Conservation (phyloP, 139 green algal genomes). For the Tetradesmus lagerheimii region DNA sequence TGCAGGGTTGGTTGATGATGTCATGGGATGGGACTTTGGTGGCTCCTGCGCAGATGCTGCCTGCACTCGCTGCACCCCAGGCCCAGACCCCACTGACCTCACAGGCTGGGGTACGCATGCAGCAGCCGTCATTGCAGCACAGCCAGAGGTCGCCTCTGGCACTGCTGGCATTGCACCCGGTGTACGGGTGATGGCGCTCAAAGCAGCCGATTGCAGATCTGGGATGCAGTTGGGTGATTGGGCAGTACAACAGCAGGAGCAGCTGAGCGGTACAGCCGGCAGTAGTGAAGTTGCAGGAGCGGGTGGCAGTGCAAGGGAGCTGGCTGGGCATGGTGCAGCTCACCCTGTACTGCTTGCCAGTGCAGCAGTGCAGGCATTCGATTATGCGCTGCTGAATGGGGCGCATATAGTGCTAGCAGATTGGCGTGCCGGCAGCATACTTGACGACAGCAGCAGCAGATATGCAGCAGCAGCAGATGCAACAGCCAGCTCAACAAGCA, state of each 20-base stretch:
- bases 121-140: constrained; percentile 65
- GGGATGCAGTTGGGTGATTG: constrained; percentile 10
- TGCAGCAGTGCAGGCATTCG: constrained; percentile 52
- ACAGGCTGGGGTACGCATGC: constrained; percentile 69
- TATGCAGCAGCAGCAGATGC: neutral
- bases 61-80: constrained; percentile 23
- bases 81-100: constrained; percentile 57
- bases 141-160: constrained; percentile 55
- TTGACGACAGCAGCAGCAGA: neutral
- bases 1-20: constrained; percentile 63
- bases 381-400: constrained; percentile 53
- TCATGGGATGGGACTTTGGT: constrained; percentile 57
- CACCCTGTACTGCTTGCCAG: constrained; percentile 19
- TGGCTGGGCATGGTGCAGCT: neutral
- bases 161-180: constrained; percentile 56
- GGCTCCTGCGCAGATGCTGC: constrained; percentile 42
- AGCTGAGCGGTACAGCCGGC: neutral
- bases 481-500: neutral
- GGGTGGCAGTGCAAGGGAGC: neutral
- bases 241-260: neutral
- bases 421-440: neutral
- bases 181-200: constrained; percentile 65
- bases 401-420: constrained; percentile 48
- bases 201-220: constrained; percentile 45
- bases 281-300: neutral